Conservation (phyloP, 495 filamentous ascomycete genomes). For the Penicillium cinerascens region DNA sequence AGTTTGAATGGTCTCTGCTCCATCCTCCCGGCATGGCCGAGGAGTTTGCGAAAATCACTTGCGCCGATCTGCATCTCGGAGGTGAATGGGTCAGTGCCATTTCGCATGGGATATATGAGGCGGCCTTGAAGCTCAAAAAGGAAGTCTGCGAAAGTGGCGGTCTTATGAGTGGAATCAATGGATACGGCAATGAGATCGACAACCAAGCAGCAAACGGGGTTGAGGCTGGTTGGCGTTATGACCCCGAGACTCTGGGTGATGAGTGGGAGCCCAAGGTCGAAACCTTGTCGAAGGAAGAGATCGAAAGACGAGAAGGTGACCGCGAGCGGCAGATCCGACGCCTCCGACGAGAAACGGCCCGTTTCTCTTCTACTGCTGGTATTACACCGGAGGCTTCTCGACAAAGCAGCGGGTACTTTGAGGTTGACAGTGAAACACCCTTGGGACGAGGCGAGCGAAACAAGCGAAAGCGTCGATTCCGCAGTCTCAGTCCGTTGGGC, state of each 20-base stretch:
- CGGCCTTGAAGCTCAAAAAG: constrained; percentile 88
- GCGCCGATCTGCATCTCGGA: constrained; percentile 80
- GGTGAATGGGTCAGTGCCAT: constrained; percentile 95
- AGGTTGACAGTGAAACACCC: constrained; percentile 59
- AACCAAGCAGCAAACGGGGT: constrained; percentile 77
- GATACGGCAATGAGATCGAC: constrained; percentile 73
- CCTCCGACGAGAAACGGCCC: constrained; percentile 82
- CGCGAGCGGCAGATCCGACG: constrained; percentile 86
- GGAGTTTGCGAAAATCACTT: constrained; percentile 85
- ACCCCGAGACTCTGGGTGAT: constrained; percentile 80
- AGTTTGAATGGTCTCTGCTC: constrained; percentile 96
- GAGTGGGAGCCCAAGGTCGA: constrained; percentile 97
- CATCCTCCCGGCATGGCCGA: constrained; percentile 90
- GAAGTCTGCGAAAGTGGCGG: constrained; percentile 90
- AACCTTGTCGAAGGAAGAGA: constrained; percentile 87
- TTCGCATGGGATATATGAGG: constrained; percentile 95
- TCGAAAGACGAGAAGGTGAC: constrained; percentile 95
- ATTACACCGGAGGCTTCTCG: constrained; percentile 63
- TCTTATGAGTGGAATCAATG: constrained; percentile 65
- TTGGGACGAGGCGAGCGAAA: constrained; percentile 85
- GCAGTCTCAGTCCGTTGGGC: constrained; percentile 75
- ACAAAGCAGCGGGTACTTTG: constrained; percentile 55
- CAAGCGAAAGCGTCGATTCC: constrained; percentile 90
- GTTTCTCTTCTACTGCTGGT: constrained; percentile 81
- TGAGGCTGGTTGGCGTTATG: constrained; percentile 92